Evolutionary conservation across 768 basidiomycete species (phyloP), one percentile per base, ranked within the genome.

Genomic region (Boletus subparvulus): DNA sequence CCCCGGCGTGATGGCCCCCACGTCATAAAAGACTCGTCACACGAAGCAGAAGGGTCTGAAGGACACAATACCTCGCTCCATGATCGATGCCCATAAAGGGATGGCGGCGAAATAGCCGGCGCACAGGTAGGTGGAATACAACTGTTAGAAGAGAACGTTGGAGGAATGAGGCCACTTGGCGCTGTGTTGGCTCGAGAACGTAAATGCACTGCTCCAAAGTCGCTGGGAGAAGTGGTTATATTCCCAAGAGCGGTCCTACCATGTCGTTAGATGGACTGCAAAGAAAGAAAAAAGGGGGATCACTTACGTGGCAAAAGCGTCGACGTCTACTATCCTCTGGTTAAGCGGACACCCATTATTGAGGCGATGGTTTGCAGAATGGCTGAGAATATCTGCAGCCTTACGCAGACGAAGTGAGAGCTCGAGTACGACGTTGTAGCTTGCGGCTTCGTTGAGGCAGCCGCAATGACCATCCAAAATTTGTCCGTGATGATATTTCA

Each of bases 341-440:
- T 73, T 71, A 30, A 80, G 69, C 41, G 63, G 60, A 59, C 79
- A 80, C 11, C 60, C 43, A 10, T 62, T 62, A 17, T 64, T 66
- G 47, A 69, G 60, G 24, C 60, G 61, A 50, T 81, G 80, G 37
- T 69, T 71, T 19, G 78, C 63, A 16, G 80, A 80, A 40, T 75
- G 80, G 12, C 77, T 73, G 40, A 88, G 78, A 39, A 80, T 72
- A 50, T 83, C 77, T n/a, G 81, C 78, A 12, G 83, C 84, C 61
- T 79, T 83, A 24, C 85, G 78, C 21, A 88, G 77, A 49, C 83
- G 77, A 32, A 86, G 71, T 3, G 85, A 87, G n/a, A 88, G 73
- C 61, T 88, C 85, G 12, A 87, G 77, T 21, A 85, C 74, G n/a
- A 78, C 79, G 52, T 73, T 81, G 63, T 88, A 87, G 61, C 73